A percentile compares a stretch with the other conserved stretches of the same genome.
Evolutionary conservation across 1,284 basidiomycete genomes (phyloP).

Genomic region (Entoloma clypeatum): DNA sequence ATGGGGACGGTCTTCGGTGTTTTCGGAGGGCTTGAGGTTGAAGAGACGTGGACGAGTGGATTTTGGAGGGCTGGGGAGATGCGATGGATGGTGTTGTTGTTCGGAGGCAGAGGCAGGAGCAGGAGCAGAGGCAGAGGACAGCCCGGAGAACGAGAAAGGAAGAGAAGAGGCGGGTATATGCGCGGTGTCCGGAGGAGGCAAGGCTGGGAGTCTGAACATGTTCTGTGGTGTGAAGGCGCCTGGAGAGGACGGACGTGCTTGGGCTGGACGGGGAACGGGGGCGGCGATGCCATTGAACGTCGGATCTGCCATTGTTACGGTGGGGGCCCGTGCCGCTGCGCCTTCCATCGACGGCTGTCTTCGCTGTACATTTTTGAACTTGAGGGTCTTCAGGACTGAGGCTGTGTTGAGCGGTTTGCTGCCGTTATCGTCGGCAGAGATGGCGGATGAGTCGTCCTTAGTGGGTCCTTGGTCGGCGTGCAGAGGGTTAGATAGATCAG

Average conservation of each 20-base stretch:
- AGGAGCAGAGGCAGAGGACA: constrained; percentile 7
- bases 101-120: constrained; percentile 8
- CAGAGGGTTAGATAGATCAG: constrained; percentile 15
- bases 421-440: not conserved
- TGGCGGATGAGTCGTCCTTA: constrained; percentile 1
- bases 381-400: constrained; percentile 15
- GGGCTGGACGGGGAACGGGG: constrained; percentile 18
- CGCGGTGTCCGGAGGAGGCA: constrained; percentile 11
- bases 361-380: constrained; percentile 7
- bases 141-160: constrained; percentile 15
- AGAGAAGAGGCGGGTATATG: constrained; percentile 18
- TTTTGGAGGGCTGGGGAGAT: constrained; percentile 19
- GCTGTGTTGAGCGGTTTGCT: constrained; percentile 17
- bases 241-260: constrained; percentile 12
- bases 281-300: constrained; percentile 14
- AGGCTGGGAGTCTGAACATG: constrained; percentile 6
- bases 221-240: constrained; percentile 10
- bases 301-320: constrained; percentile 11
- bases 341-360: constrained; percentile 6
- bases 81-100: constrained; percentile 6
- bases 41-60: constrained; percentile 11
- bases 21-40: constrained; percentile 5
- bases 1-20: constrained; percentile 2
- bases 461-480: constrained; percentile 6
- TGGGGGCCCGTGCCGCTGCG: constrained; percentile 7